Percentiles rank a stretch among this genome's conserved stretches.
Conservation (phyloP, 345 rosid species). For the Bretschneidera sinensis region DNA sequence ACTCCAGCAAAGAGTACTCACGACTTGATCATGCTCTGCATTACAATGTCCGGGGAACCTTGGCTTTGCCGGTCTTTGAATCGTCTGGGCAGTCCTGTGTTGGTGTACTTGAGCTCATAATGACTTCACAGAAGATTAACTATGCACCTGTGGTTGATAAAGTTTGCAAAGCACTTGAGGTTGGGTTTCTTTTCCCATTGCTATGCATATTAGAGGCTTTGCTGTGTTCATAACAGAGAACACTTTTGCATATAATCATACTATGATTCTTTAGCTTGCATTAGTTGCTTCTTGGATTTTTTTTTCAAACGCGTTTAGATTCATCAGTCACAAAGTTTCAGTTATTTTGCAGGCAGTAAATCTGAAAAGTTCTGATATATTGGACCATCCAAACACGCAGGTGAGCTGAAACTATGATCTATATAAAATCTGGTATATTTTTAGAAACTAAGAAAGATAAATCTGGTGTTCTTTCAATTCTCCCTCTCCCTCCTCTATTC, state of each 20-base stretch:
- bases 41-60: conserved; percentile 71
- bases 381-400: conserved; percentile 68
- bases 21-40: conserved; percentile 74
- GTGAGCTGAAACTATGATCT: conserved; percentile 36
- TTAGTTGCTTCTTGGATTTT: neutral
- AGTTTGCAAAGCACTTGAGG: conserved; percentile 99
- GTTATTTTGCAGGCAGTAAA: conserved; percentile 76
- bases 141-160: conserved; percentile 93
- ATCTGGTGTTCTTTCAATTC: conserved; percentile 15
- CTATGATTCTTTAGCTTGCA: neutral
- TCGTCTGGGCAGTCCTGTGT: conserved; percentile 76
- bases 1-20: conserved; percentile 70
- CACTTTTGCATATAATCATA: no score
- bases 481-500: conserved; percentile 32
- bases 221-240: no score
- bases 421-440: conserved; percentile 26
- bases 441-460: conserved; percentile 26
- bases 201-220: neutral
- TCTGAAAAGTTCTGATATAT: conserved; percentile 78
- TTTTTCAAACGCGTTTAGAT: conserved; percentile 10
- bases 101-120: conserved; percentile 82
- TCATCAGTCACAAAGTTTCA: conserved; percentile 34
- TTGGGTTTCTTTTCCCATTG: conserved; percentile 32
- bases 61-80: conserved; percentile 94
- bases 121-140: conserved; percentile 81